Evolutionary conservation across 2,329 filamentous ascomycete species (phyloP), one percentile per base, ranked within the genome.

Genomic region (Huntiella bhutanensis): DNA sequence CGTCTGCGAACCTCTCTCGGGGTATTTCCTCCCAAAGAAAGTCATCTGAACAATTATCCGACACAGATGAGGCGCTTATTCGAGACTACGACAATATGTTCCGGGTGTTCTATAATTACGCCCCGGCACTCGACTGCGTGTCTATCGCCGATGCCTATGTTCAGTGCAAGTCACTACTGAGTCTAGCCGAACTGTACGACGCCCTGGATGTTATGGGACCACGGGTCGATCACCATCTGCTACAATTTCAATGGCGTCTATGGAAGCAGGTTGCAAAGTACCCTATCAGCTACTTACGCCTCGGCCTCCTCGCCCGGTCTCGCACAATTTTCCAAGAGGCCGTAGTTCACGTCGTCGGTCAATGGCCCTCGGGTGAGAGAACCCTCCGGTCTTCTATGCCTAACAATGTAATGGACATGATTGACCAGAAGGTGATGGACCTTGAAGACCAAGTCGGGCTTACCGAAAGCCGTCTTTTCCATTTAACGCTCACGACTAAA

Each of bases 211-310:
- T 95, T 12, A 85, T 92, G 6, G 87, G 87, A 0, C 83, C 84
- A 1, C 75, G 88, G 34, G 82, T 95, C 39, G 88, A 95, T 61
- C 87, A 96, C 63, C 88, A 96, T 60, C 70, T 96, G 11, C 68
- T 96, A 12, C 84, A 91, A 54, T 96, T 95, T 59, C 85, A 91
- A 55, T 82, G 81, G 16, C 75, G 85, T 1, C 70, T 96, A 2
- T 95, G 87, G 80, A 93, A 91, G 61, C 88, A 95, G 62, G 92
- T 95, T 52, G 86, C 87, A 45, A 95, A 94, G 62, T 95, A 95
- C 58, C 87, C 88, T 10, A 83, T 91, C 41, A 86, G 79, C 50
- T 96, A 95, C 58, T 73, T 95, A 41, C 87, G 87, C 49, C 72
- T 96, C 1, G 87, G 86, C 34, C 94, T 86, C 56, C 70, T 94